phyloP scores from a whole-genome alignment of 306 rosid species.

The Lablab purpureus region DNA sequence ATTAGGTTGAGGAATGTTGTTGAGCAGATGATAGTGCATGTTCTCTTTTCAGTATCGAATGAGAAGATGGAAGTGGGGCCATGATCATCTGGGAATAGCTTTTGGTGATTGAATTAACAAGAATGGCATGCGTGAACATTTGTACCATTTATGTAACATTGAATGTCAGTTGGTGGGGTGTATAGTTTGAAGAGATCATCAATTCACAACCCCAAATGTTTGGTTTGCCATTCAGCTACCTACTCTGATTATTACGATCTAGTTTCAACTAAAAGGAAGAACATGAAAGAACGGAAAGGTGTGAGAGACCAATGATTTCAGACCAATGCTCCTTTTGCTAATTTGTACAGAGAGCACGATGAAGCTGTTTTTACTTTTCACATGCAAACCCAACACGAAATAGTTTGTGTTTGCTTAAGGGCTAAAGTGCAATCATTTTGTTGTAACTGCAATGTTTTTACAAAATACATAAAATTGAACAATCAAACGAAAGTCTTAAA shows the following conservation, averaged over 20 bases:
- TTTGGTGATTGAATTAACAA: constrained; percentile 10
- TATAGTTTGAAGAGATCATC: background rate
- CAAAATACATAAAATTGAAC: too few relatives aligned
- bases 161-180: background rate
- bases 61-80: constrained; percentile 30
- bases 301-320: constrained; percentile 4
- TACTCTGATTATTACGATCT: constrained; percentile 8
- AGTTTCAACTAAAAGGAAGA: constrained; percentile 1
- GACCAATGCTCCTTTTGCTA: constrained; percentile 3
- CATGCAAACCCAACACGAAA: constrained; percentile 7
- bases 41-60: background rate
- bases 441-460: too few relatives aligned
- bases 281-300: background rate
- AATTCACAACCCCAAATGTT: constrained; percentile 11
- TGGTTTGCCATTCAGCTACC: constrained; percentile 30
- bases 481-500: too few relatives aligned
- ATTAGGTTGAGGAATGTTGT: background rate
- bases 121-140: constrained; percentile 18
- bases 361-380: constrained; percentile 13
- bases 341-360: background rate
- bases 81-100: background rate
- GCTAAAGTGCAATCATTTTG: constrained; percentile 4
- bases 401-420: constrained; percentile 14
- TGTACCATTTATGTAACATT: background rate
- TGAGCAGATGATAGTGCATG: background rate